Conservation (phyloP, 306 rosid genomes). For the Lotus japonicus region DNA sequence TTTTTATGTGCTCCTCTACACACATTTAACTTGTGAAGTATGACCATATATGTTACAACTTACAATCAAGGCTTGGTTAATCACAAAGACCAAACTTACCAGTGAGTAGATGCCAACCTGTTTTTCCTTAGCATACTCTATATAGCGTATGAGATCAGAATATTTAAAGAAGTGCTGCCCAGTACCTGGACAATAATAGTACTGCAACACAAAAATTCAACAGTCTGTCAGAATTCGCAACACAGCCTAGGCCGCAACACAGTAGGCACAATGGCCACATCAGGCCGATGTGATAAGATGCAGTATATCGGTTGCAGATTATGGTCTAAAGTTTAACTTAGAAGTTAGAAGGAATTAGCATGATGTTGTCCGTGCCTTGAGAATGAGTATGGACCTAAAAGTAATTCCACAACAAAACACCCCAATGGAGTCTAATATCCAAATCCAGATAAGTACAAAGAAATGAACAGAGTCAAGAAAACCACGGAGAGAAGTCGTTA, state of each 20-base stretch:
- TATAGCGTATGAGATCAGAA: conserved; percentile 11
- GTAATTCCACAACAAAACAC: neutral
- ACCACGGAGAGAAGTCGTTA: neutral
- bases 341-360: neutral
- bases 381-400: neutral
- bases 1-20: neutral
- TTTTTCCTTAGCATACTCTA: neutral
- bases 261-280: no score
- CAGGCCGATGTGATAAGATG: no score
- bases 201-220: conserved; percentile 6
- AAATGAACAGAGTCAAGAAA: neutral
- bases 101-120: neutral
- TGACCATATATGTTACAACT: neutral
- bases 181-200: conserved; percentile 17
- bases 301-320: no score
- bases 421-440: neutral
- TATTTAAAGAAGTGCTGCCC: neutral
- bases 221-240: neutral
- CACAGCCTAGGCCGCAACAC: no score
- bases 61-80: neutral
- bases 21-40: neutral
- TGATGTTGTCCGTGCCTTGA: neutral
- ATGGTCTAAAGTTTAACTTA: no score
- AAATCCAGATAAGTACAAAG: neutral
- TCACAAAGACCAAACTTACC: conserved; percentile 18